Evolutionary conservation across 352 stramenopile genomes (phyloP).

Genomic region (Phytophthora sansomeana): DNA sequence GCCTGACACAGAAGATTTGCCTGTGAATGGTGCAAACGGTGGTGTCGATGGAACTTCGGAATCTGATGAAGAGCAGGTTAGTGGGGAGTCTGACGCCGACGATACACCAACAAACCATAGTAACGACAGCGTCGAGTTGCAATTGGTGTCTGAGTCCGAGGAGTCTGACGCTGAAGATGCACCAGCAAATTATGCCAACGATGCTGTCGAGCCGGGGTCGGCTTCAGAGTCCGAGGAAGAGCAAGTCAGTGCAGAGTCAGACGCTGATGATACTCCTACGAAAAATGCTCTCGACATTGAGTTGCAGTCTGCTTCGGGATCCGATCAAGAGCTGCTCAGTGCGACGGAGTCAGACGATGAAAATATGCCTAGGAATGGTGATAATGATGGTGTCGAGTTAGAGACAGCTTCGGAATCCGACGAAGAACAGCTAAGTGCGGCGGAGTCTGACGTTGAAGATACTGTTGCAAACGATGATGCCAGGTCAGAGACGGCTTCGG

Average conservation of each 20-base stretch:
- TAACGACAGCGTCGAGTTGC: too few relatives aligned
- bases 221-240: too few relatives aligned
- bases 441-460: neutral
- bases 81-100: neutral
- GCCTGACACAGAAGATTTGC: neutral
- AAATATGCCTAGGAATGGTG: neutral
- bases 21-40: neutral
- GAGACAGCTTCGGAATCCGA: neutral
- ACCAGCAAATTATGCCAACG: too few relatives aligned
- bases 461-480: neutral
- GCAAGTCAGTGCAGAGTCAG: too few relatives aligned
- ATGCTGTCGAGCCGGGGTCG: too few relatives aligned
- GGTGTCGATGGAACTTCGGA: neutral
- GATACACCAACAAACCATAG: neutral
- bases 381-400: neutral
- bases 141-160: too few relatives aligned
- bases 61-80: neutral
- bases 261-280: too few relatives aligned
- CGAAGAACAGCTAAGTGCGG: neutral
- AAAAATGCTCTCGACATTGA: too few relatives aligned
- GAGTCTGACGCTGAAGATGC: too few relatives aligned
- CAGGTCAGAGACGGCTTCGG: neutral
- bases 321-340: neutral
- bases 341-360: neutral
- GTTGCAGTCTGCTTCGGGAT: neutral